Evolutionary conservation across 139 green algal species (phyloP).

Genomic region (Gonium pectorale): DNA sequence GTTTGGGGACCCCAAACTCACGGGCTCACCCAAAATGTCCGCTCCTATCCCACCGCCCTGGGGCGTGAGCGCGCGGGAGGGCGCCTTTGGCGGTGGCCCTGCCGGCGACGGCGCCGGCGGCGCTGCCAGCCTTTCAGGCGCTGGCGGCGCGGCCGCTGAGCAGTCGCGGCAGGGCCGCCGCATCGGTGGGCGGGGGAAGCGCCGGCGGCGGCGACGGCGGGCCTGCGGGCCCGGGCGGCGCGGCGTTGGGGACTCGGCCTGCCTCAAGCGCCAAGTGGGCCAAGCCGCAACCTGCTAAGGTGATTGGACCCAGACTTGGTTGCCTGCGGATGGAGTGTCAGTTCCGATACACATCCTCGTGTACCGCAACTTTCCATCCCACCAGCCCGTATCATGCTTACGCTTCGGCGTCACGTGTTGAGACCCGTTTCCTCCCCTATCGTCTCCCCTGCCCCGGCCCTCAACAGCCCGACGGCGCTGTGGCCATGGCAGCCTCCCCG

Average conservation of each 20-base stretch:
- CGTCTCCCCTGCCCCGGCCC: background rate
- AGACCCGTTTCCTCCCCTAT: background rate
- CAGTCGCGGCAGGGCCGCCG: slow-evolving; percentile 9
- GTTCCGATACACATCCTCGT: too few relatives aligned
- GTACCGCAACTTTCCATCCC: too few relatives aligned
- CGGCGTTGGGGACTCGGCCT: background rate
- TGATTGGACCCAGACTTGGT: too few relatives aligned
- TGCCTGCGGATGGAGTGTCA: too few relatives aligned
- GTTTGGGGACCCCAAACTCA: too few relatives aligned
- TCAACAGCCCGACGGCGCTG: background rate
- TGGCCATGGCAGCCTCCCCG: too few relatives aligned
- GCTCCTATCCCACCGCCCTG: slow-evolving; percentile 8
- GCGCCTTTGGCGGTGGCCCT: background rate
- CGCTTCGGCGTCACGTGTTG: too few relatives aligned
- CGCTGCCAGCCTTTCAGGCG: slow-evolving; percentile 8
- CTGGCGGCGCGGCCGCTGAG: slow-evolving; percentile 36
- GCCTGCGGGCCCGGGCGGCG: background rate
- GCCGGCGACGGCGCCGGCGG: background rate
- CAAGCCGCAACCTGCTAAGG: slow-evolving; percentile 16
- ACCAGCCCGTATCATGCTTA: too few relatives aligned
- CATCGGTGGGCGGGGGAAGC: background rate
- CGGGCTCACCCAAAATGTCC: too few relatives aligned
- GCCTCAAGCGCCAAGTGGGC: background rate
- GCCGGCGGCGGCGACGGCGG: background rate
- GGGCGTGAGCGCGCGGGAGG: slow-evolving; percentile 32